Base-by-base conservation (phyloP, 805 yeast genomes). In the Metschnikowia continentalis region DNA sequence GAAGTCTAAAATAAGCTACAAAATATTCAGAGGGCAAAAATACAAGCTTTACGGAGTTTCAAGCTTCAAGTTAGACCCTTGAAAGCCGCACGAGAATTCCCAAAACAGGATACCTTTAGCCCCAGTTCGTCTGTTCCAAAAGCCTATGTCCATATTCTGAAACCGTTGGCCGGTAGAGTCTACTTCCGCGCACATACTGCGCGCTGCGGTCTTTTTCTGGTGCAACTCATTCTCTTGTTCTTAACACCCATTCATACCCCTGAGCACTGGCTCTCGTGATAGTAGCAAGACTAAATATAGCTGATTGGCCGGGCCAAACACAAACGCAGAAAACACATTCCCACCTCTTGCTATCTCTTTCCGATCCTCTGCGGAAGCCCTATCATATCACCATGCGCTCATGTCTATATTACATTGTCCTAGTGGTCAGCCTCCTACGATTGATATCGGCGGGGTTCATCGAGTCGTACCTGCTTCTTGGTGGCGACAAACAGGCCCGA, bases 371-470 rank as follows among this genome's bases (percentile, higher is more conserved):
- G 2, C 13, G 42, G 26, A 14, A 11, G 13, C 19, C 35, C 15
- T 7, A 6, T n/a, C 32, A 37, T 17, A 30, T 19, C 30, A 32
- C 32, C 30, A 44, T 44, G 47, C 47, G 41, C 8, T 26, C 35
- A 11, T 35, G 32, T 22, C 33, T 44, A 14, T 17, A 32, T 22
- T 19, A 46, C 41, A 40, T 56, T 2, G 23, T 60, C 23, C 36
- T 52, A 33, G 40, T 59, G 20, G 32, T 48, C 33, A 26, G 52
- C 15, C 46, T 55, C 5, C 42, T 59, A 36, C 53, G 45, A 30
- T 33, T 40, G 17, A 51, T 46, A 2, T 32, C 35, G 6, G 62
- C 61, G 3, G 66, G 70, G 5, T 62, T 70, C 46, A 54, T 70
- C 20, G 57, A 61, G 30, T 48, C 67, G 3, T 60, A 52, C 47